phyloP scores from a whole-genome alignment of 2,329 filamentous ascomycete species.

The Chaetomiaceae sp. region DNA sequence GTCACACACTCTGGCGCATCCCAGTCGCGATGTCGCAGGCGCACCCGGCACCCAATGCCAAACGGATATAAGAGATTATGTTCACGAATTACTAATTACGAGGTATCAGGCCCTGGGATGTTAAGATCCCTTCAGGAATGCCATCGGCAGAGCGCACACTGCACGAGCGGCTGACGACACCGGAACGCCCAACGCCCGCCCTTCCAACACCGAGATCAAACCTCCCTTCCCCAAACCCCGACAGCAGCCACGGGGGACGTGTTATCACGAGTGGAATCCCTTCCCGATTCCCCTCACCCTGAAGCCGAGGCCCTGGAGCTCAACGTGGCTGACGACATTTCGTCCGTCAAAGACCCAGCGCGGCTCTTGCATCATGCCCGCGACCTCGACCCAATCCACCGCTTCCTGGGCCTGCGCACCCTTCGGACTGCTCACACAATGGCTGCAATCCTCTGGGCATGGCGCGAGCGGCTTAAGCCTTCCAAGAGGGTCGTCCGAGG shows the following conservation, averaged over 20 bases:
- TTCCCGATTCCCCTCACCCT: constrained; percentile 23
- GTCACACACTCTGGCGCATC: too few species aligned
- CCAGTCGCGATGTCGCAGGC: too few species aligned
- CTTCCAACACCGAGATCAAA: background rate
- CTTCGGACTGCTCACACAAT: constrained; percentile 4
- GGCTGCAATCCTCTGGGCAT: constrained; percentile 13
- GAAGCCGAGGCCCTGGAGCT: constrained; percentile 23
- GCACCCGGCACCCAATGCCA: too few species aligned
- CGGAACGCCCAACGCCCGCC: too few species aligned
- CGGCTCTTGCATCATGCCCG: constrained; percentile 23
- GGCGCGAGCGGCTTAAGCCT: constrained; percentile 19
- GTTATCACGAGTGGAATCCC: constrained; percentile 1
- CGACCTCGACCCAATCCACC: constrained; percentile 24
- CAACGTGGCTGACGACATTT: constrained; percentile 21
- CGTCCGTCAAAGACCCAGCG: constrained; percentile 27
- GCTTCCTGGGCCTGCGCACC: constrained; percentile 9
- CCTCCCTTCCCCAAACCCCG: too few species aligned
- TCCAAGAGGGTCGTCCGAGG: constrained; percentile 23
- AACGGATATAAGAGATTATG: too few species aligned
- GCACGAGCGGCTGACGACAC: too few species aligned
- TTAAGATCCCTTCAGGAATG: too few species aligned
- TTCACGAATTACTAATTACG: background rate
- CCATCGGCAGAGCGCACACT: too few species aligned
- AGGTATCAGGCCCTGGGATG: background rate
- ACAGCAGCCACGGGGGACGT: too few species aligned